Evolutionary conservation across 176 grass and related monocot genomes (phyloP).

Genomic region (Pharus latifolius): DNA sequence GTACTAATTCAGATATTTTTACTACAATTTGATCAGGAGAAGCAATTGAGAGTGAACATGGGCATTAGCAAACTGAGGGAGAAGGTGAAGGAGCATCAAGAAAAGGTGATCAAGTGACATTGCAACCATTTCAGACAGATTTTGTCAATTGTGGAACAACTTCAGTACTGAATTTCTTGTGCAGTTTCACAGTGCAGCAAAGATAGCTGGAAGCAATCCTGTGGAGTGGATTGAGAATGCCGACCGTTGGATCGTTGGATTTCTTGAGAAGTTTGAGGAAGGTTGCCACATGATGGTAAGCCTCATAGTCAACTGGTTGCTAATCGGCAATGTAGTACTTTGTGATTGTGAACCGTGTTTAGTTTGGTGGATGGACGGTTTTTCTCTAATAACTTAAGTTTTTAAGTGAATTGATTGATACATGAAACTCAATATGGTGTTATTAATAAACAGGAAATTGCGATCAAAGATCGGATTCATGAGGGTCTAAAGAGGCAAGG

Average conservation of each 20-base stretch:
- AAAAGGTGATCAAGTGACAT: constrained; percentile 43
- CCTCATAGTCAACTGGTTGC: neutral
- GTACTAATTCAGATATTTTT: neutral
- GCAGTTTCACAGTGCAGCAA: constrained; percentile 26
- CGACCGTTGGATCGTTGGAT: constrained; percentile 74
- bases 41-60: constrained; percentile 89
- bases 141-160: neutral
- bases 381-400: too few relatives aligned
- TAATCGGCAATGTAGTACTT: neutral
- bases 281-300: constrained; percentile 90
- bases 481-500: constrained; percentile 56
- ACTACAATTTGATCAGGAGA: constrained; percentile 46
- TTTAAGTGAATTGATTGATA: too few relatives aligned
- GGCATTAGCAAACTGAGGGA: constrained; percentile 64
- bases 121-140: neutral
- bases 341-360: neutral
- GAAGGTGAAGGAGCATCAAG: constrained; percentile 80
- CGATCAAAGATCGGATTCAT: constrained; percentile 55
- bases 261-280: constrained; percentile 91
- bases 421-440: too few relatives aligned
- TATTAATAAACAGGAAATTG: constrained; percentile 44
- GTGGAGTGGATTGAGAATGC: constrained; percentile 94
- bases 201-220: constrained; percentile 52
- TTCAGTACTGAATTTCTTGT: neutral
- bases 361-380: too few relatives aligned